These are phyloP conservation scores for Chytriomyces confervae DNA, from an alignment of 192 early-diverging fungal species.

Conservation along the genomic window DNA sequence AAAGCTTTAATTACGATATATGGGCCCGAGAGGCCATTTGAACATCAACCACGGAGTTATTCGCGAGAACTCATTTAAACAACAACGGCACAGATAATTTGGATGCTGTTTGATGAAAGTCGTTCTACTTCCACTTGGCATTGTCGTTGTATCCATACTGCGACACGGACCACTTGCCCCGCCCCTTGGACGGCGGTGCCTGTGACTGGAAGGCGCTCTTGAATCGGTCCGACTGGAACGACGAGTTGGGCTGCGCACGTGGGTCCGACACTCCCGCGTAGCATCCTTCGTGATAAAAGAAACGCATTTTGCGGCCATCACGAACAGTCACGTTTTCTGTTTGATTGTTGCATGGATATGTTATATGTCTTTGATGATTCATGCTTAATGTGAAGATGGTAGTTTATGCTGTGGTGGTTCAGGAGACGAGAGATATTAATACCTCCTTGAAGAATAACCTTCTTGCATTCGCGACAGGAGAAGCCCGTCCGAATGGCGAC, in stretches of 20 bases:
- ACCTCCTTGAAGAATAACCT: constrained; percentile 39
- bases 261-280: constrained; percentile 50
- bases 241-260: constrained; percentile 42
- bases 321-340: constrained; percentile 35
- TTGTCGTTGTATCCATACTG: constrained; percentile 47
- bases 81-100: neutral
- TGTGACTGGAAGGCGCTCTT: constrained; percentile 10
- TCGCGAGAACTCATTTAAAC: neutral
- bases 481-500: constrained; percentile 33
- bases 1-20: too few relatives aligned
- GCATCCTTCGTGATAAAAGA: constrained; percentile 53
- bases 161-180: constrained; percentile 52
- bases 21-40: too few relatives aligned
- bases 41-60: neutral
- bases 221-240: constrained; percentile 35
- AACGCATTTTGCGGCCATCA: constrained; percentile 58
- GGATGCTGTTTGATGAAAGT: too few relatives aligned
- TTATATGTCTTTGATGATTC: neutral
- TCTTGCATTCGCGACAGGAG: constrained; percentile 49
- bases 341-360: neutral
- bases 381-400: neutral
- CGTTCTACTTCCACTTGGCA: constrained; percentile 16
- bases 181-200: constrained; percentile 50
- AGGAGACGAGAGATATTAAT: too few relatives aligned
- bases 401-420: neutral